Base-by-base conservation (phyloP, 768 basidiomycete genomes). In the Floccularia luteovirens region DNA sequence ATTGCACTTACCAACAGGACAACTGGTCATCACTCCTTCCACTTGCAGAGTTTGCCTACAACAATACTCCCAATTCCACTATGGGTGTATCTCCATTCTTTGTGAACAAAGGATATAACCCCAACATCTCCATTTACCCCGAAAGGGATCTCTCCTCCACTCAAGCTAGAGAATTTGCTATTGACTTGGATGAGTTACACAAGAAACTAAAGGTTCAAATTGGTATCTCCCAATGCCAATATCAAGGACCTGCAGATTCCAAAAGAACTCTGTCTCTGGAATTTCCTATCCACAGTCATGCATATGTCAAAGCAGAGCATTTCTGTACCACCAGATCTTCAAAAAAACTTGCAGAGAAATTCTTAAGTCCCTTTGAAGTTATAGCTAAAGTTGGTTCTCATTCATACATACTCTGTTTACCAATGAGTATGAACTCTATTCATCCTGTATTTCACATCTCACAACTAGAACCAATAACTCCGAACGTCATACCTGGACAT, bases 311-410 rank as follows among this genome's bases (percentile, higher is more conserved):
- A n/a, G n/a, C n/a, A n/a, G n/a, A n/a, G n/a, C n/a, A 70, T 45
- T 63, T 70, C 47, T 55, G 53, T 16, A 69, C 67, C 6, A 62
- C 54, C n/a, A 50, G 63, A 11, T 67, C 67, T 2, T 61, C 63
- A 2, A 38, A 51, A 24, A 71, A 71, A 46, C 63, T 72, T 27
- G 58, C 62, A 25, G 50, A 62, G 38, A 46, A 49, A 10, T 6
- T 21, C 37, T 28, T 43, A 24, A 48, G 50, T 20, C 48, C 50
- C 16, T 51, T 40, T 23, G 40, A 37, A 2, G 42, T 51, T 24
- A 28, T 48, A 36, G 31, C 38, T 19, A 37, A 43, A 43, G 17
- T 51, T 19, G 48, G 53, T 35, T 36, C 45, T 11, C 38, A 46
- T 13, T 35, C 60, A 3, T 64, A 59, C 41, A 43, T 49, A 8